Evolutionary conservation across 257 asterid species (phyloP), one percentile per base, ranked within the genome.

Genomic region (Marsdenia floribunda): DNA sequence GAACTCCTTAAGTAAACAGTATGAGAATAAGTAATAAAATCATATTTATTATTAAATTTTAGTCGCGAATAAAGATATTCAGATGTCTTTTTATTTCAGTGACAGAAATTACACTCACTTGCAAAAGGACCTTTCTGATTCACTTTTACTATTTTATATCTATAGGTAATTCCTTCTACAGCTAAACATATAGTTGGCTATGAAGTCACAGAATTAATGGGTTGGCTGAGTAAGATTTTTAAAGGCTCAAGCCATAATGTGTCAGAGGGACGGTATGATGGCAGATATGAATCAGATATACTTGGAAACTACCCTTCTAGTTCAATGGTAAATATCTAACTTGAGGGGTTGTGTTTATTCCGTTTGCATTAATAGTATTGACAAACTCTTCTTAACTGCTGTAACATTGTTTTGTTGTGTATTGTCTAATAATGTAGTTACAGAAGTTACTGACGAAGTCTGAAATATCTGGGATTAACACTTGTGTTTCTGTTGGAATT

Each of bases 151-250:
- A 7, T 21, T 29, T 64, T 64, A 6, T 24, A 1, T 29, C 33
- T 0, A 13, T n/a, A n/a, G 12, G 38, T 54, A 50, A 59, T 46
- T 70, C 38, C 22, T 50, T 13, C 49, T 55, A 76, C 86, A 84
- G 91, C 80, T 79, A 79, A 80, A 78, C 71, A 79, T 59, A 67
- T 83, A 58, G 49, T 74, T 77, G 83, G 76, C 74, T 76, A 85
- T 74, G 87, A 68, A 72, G 82, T 69, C 71, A 65, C 80, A 70
- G 58, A 80, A 68, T 76, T 83, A 64, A 91, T 91, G 97, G 96
- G 97, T 60, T 93, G 98, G 98, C 87, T 92, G 75, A 87, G 87
- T 85, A 92, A 92, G 84, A 82, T 92, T 58, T 86, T 92, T 68
- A 86, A 86, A 83, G 89, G 93, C 58, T 86, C 91, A 21, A 83